Evolutionary conservation across 2,329 filamentous ascomycete genomes (phyloP).

Genomic region (Pestalotiopsis sp.): DNA sequence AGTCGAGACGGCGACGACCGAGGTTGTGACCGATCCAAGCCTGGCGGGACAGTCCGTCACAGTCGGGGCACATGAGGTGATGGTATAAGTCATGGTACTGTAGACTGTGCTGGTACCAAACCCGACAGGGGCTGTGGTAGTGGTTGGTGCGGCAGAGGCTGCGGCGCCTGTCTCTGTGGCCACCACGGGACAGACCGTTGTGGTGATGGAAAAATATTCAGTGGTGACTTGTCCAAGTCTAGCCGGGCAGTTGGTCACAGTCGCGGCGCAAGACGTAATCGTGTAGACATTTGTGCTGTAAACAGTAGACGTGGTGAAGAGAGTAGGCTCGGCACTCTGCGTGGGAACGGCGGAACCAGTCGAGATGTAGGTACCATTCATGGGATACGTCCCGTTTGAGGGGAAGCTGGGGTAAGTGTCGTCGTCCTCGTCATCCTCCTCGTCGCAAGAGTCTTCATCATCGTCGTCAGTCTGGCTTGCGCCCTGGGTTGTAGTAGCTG

Average conservation of each 20-base stretch:
- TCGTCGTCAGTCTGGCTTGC: not conserved
- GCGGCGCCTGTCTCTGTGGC: slow-evolving; percentile 13
- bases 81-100: slow-evolving; percentile 7
- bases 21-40: slow-evolving; percentile 24
- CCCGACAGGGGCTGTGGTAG: slow-evolving; percentile 1
- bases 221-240: slow-evolving; percentile 1
- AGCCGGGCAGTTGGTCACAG: slow-evolving; percentile 31
- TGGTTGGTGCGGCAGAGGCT: slow-evolving; percentile 8
- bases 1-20: slow-evolving; percentile 37
- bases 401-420: not conserved
- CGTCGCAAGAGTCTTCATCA: not conserved
- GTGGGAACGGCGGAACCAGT: not conserved
- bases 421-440: not conserved
- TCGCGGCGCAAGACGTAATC: slow-evolving; percentile 32
- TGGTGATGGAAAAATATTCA: slow-evolving; percentile 31
- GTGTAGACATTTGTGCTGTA: slow-evolving; percentile 31
- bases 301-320: slow-evolving; percentile 28
- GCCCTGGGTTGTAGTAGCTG: not conserved
- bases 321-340: slow-evolving; percentile 1
- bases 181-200: slow-evolving; percentile 21
- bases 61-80: slow-evolving; percentile 7
- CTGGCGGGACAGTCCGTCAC: slow-evolving; percentile 7
- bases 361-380: not conserved
- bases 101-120: slow-evolving; percentile 14
- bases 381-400: not conserved